A percentile compares a stretch with the other conserved stretches of the same genome.
phyloP scores from a whole-genome alignment of 352 stramenopile genomes.

The Globisporangium barbulae region DNA sequence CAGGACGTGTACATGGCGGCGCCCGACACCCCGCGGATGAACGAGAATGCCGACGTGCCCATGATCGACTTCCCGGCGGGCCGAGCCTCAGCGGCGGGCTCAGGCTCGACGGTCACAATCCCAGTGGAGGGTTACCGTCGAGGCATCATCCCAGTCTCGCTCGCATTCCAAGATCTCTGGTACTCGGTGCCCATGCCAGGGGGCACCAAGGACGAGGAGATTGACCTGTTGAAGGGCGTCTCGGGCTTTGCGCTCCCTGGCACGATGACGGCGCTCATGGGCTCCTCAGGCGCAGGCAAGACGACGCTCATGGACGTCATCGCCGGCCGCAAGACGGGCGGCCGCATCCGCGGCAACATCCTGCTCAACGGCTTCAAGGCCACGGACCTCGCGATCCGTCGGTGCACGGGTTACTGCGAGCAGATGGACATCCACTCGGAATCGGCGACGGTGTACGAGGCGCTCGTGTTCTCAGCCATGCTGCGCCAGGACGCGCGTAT shows the following conservation, averaged over 20 bases:
- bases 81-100: constrained; percentile 1
- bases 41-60: neutral
- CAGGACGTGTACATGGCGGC: constrained; percentile 12
- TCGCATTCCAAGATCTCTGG: constrained; percentile 53
- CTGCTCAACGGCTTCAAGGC: constrained; percentile 47
- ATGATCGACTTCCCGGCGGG: constrained; percentile 6
- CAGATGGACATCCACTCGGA: constrained; percentile 91
- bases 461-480: constrained; percentile 88
- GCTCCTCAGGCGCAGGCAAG: constrained; percentile 82
- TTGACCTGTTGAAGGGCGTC: constrained; percentile 84
- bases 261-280: constrained; percentile 73
- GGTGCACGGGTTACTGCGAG: constrained; percentile 57
- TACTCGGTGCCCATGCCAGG: constrained; percentile 54
- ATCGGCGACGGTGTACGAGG: constrained; percentile 87
- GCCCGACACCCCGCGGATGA: constrained; percentile 12
- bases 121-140: constrained; percentile 8
- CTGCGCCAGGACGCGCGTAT: constrained; percentile 50
- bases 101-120: constrained; percentile 16
- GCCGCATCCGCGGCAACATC: constrained; percentile 70
- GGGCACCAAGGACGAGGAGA: constrained; percentile 29
- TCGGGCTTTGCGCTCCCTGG: constrained; percentile 57
- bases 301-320: constrained; percentile 95
- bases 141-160: constrained; percentile 31
- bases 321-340: constrained; percentile 87
- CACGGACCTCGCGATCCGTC: constrained; percentile 43